Conservation (phyloP, 371 early-diverging fungal species). For the Lichtheimia hyalospora region DNA sequence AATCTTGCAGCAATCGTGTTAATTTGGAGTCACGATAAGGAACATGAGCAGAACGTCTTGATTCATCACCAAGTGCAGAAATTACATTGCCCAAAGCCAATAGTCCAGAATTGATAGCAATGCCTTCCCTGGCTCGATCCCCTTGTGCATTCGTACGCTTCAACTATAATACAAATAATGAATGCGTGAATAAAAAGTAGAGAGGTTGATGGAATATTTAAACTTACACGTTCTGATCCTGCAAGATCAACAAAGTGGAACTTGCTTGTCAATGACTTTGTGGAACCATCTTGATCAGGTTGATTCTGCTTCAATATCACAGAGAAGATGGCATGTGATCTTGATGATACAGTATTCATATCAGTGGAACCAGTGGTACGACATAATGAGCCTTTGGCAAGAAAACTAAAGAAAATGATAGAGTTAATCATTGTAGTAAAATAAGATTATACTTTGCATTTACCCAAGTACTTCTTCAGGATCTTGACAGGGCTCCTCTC, state of each 20-base stretch:
- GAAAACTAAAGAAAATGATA: conserved; percentile 15
- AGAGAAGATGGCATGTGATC: conserved; percentile 98
- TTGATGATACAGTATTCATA: conserved; percentile 96
- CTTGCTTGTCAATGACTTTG: conserved; percentile 52
- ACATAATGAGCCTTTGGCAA: conserved; percentile 79
- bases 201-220: background rate
- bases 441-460: background rate
- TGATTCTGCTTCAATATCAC: conserved; percentile 73
- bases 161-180: conserved; percentile 44
- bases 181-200: background rate
- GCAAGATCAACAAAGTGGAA: conserved; percentile 98
- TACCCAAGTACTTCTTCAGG: conserved; percentile 80
- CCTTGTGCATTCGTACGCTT: conserved; percentile 95
- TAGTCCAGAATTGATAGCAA: conserved; percentile 96
- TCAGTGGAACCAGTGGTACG: conserved; percentile 97
- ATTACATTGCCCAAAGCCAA: conserved; percentile 99
- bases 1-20: conserved; percentile 96
- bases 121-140: conserved; percentile 95
- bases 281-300: conserved; percentile 13
- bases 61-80: conserved; percentile 90
- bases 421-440: background rate
- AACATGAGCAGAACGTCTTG: conserved; percentile 68
- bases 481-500: conserved; percentile 73
- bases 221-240: conserved; percentile 64
- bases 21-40: conserved; percentile 99